These are phyloP conservation scores for Fraxinus ornus DNA, from an alignment of 305 asterid species.

Conservation along the genomic window DNA sequence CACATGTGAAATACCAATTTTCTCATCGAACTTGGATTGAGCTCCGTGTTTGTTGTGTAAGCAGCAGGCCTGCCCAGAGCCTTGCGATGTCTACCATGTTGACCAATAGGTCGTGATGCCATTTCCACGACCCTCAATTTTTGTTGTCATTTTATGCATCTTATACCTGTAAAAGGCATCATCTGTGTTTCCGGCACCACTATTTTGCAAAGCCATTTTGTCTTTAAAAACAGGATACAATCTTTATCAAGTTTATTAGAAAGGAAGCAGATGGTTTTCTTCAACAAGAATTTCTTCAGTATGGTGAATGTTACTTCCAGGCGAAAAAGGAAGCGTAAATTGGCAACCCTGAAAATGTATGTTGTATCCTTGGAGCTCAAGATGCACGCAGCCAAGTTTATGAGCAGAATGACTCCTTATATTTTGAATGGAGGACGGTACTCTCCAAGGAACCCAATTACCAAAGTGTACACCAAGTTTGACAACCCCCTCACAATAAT, in stretches of 20 bases:
- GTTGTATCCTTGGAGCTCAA: conserved; percentile 32
- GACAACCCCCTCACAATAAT: too few relatives aligned
- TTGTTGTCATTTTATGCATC: conserved; percentile 72
- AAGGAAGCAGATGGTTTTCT: conserved; percentile 19
- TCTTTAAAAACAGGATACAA: background rate
- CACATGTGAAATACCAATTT: conserved; percentile 72
- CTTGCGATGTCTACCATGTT: conserved; percentile 84
- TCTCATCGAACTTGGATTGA: conserved; percentile 75
- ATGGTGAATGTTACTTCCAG: conserved; percentile 16
- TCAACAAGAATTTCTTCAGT: conserved; percentile 22
- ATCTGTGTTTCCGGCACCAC: conserved; percentile 77
- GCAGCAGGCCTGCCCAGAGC: conserved; percentile 70
- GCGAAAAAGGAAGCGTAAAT: conserved; percentile 35
- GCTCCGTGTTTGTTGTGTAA: conserved; percentile 70
- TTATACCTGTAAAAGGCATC: conserved; percentile 81
- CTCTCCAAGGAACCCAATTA: conserved; percentile 71
- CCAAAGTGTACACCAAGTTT: conserved; percentile 77
- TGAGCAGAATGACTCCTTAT: conserved; percentile 46
- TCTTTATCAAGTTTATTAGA: conserved; percentile 19
- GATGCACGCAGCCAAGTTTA: conserved; percentile 56
- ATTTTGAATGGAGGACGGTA: conserved; percentile 52
- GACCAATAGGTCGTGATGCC: conserved; percentile 75
- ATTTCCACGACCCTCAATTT: conserved; percentile 78
- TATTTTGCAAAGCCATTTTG: conserved; percentile 70
- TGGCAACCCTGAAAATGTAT: conserved; percentile 33